phyloP scores from a whole-genome alignment of 2,329 filamentous ascomycete genomes.

The Sporothrix brunneoviolacea region DNA sequence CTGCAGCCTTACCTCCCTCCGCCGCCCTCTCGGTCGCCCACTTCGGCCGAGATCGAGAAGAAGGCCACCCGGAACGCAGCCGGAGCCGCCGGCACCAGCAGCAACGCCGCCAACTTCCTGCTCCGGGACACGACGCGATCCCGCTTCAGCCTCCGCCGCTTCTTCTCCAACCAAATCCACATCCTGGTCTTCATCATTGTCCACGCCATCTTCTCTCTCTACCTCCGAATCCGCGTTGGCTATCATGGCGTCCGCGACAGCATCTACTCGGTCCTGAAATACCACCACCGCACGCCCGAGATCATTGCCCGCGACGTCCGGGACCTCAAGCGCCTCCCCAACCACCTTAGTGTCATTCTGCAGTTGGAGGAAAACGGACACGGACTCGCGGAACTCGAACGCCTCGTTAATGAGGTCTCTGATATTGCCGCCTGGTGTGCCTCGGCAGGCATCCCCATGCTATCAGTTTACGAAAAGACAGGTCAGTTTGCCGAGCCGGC shows the following conservation, averaged over 20 bases:
- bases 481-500: constrained; percentile 46
- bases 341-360: constrained; percentile 82
- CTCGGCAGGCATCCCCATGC: constrained; percentile 75
- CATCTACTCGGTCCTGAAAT: constrained; percentile 74
- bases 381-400: constrained; percentile 68
- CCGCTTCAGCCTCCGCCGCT: constrained; percentile 52
- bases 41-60: constrained; percentile 20
- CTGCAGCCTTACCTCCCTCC: constrained; percentile 31
- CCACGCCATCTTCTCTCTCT: constrained; percentile 80
- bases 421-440: constrained; percentile 92
- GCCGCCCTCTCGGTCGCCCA: constrained; percentile 22
- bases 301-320: constrained; percentile 84
- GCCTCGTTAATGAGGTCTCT: constrained; percentile 80
- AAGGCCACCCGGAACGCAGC: not conserved
- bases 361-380: constrained; percentile 64
- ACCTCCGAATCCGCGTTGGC: constrained; percentile 72
- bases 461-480: constrained; percentile 88
- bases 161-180: constrained; percentile 57
- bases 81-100: not conserved
- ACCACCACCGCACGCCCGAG: constrained; percentile 93
- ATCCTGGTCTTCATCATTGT: constrained; percentile 61
- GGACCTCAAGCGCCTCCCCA: constrained; percentile 64
- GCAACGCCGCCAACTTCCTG: not conserved
- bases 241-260: constrained; percentile 75
- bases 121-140: constrained; percentile 25